phyloP scores from a whole-genome alignment of 1,139 yeast species.

The Williopsis jadinii region DNA sequence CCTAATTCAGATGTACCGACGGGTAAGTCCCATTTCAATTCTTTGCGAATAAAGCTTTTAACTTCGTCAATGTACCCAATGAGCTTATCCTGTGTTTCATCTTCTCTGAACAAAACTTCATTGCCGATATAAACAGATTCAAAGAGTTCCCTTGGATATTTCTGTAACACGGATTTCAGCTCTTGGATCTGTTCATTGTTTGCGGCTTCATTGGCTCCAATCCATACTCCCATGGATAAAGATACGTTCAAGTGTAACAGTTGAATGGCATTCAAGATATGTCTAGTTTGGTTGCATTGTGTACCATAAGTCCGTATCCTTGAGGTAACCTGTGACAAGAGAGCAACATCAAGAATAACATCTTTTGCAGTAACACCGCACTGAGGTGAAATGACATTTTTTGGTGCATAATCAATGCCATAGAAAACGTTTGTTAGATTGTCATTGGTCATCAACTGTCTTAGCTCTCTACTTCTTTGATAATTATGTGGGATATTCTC shows the following conservation, averaged over 20 bases:
- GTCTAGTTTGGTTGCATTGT: conserved; percentile 53
- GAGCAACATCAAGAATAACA: conserved; percentile 46
- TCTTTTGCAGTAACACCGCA: conserved; percentile 47
- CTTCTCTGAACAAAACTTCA: conserved; percentile 54
- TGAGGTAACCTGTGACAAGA: conserved; percentile 50
- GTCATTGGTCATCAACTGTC: conserved; percentile 28
- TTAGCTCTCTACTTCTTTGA: conserved; percentile 27
- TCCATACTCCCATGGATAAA: conserved; percentile 60
- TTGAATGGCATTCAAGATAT: conserved; percentile 46
- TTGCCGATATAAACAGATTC: conserved; percentile 55
- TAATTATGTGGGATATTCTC: conserved; percentile 27
- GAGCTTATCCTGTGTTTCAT: conserved; percentile 34
- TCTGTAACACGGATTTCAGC: conserved; percentile 36
- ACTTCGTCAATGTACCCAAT: conserved; percentile 37
- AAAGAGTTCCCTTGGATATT: conserved; percentile 40
- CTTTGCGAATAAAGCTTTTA: conserved; percentile 30
- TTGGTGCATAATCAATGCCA: conserved; percentile 59
- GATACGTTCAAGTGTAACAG: conserved; percentile 47
- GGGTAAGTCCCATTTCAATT: conserved; percentile 42
- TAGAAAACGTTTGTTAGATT: conserved; percentile 35
- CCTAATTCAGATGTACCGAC: conserved; percentile 46
- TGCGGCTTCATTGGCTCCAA: conserved; percentile 36
- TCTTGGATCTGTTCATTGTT: conserved; percentile 37
- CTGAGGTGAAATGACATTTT: conserved; percentile 36
- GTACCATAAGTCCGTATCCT: conserved; percentile 55